phyloP scores from a whole-genome alignment of 2,329 filamentous ascomycete genomes.

The Talaromyces albobiverticillius region DNA sequence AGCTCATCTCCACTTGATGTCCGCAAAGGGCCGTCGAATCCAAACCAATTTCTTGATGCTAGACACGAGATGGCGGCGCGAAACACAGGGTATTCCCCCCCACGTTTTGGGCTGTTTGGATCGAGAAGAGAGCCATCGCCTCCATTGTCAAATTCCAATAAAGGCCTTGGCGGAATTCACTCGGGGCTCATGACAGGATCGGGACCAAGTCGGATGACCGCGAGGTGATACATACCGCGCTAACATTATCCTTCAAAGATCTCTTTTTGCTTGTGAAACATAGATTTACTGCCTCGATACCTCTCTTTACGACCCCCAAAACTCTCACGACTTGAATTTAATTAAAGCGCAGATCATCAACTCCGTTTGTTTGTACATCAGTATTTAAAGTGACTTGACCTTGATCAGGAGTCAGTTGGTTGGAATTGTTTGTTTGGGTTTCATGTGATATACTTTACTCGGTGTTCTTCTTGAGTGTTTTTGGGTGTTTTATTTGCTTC shows the following conservation, averaged over 20 bases:
- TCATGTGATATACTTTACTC: constrained; percentile 10
- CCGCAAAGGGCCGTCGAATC: constrained; percentile 34
- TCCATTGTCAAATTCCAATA: constrained; percentile 23
- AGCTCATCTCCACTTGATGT: constrained; percentile 39
- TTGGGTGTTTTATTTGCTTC: not conserved
- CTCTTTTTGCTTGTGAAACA: not conserved
- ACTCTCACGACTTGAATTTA: not conserved
- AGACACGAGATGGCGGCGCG: constrained; percentile 25
- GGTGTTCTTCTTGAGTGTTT: not conserved
- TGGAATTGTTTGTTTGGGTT: not conserved
- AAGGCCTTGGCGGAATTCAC: constrained; percentile 30
- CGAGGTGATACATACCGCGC: constrained; percentile 23
- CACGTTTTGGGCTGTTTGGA: constrained; percentile 35
- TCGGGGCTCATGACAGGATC: constrained; percentile 25
- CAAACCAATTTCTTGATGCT: constrained; percentile 23
- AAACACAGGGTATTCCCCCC: constrained; percentile 32
- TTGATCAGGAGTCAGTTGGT: too few relatives aligned
- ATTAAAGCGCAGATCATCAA: not conserved
- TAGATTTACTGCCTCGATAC: not conserved
- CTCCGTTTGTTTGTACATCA: not conserved
- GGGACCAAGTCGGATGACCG: constrained; percentile 26
- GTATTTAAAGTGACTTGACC: not conserved
- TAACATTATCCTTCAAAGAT: too few relatives aligned
- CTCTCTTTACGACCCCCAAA: not conserved
- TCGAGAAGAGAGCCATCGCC: constrained; percentile 31